Percentiles rank a stretch among this genome's conserved stretches.
Conservation (phyloP, 768 basidiomycete genomes). For the Suillus bovinus region DNA sequence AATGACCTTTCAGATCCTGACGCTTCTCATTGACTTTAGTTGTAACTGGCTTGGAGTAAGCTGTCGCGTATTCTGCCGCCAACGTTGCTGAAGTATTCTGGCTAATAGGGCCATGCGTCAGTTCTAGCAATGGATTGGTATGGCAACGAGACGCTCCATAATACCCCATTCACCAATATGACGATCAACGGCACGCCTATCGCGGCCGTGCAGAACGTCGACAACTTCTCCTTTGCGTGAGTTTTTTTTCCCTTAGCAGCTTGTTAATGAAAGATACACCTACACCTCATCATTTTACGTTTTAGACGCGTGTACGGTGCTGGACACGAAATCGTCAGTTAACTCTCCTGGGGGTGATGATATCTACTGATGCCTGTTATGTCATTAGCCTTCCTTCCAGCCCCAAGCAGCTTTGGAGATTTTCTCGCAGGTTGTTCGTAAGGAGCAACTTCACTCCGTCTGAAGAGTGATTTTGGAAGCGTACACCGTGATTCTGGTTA, state of each 20-base stretch:
- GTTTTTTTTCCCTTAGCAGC: slow-evolving; percentile 25
- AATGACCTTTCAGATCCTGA: slow-evolving; percentile 4
- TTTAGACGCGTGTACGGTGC: slow-evolving; percentile 53
- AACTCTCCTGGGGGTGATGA: neutral
- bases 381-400: slow-evolving; percentile 43
- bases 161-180: slow-evolving; percentile 51
- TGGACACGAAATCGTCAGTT: slow-evolving; percentile 66
- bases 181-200: slow-evolving; percentile 53
- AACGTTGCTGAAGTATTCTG: neutral
- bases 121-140: slow-evolving; percentile 52
- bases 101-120: slow-evolving; percentile 31
- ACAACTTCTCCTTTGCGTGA: slow-evolving; percentile 53
- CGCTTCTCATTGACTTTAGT: slow-evolving; percentile 4
- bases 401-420: too few species aligned
- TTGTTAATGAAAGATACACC: neutral
- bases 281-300: neutral
- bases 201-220: slow-evolving; percentile 63
- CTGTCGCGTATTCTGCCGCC: neutral
- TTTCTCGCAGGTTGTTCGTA: too few species aligned
- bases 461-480: too few species aligned
- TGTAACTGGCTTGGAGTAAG: slow-evolving; percentile 37
- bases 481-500: too few species aligned
- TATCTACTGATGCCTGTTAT: neutral
- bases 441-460: too few species aligned
- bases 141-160: slow-evolving; percentile 39